Evolutionary conservation across 2,329 filamentous ascomycete genomes (phyloP), one percentile per base, ranked within the genome.

Genomic region (Alternaria ethzedia): DNA sequence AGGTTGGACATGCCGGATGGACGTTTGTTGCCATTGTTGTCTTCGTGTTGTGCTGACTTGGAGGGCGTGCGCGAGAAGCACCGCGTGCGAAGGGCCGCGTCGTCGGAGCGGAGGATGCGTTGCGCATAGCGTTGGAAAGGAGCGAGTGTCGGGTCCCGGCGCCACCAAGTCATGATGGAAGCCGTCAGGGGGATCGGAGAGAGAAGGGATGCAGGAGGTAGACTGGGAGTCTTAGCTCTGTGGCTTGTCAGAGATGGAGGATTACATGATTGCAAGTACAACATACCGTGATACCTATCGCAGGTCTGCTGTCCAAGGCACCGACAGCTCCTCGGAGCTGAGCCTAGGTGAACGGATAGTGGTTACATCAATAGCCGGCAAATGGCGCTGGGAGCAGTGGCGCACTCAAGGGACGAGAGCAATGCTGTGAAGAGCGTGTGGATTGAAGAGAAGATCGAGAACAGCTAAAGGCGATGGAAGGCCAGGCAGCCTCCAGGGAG

Each of bases 151-250:
- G 74, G 66, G 54, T 78, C 72, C 49, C 70, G 72, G 41, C 70
- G 75, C 75, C 75, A 77, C 77, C 73, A 76, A 46, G 64, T 54
- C 72, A 74, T 75, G 17, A 54, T 66, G 26, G 36, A 55, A 13
- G 32, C 32, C 49, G 45, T 36, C 11, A 21, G 57, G 4, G 36
- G 28, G 28, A 17, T 30, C 25, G 12, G 20, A 32, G 17, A 21
- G 32, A 50, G 13, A 15, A 32, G 12, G 30, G 20, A 32, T 25
- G 5, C 20, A 30, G 23, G 17, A 36, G 43, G 26, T 26, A 43
- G 23, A 11, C 32, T 13, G 44, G 9, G 9, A 15, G 15, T 11
- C n/a, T 21, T 36, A 13, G 11, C 4, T 23, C 4, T 30, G 17
- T 23, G 11, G 21, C 23, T 17, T 3, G 17, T 59, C 13, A 62